Conservation (phyloP, 2,329 filamentous ascomycete species). For the Hypoxylon rubiginosum region DNA sequence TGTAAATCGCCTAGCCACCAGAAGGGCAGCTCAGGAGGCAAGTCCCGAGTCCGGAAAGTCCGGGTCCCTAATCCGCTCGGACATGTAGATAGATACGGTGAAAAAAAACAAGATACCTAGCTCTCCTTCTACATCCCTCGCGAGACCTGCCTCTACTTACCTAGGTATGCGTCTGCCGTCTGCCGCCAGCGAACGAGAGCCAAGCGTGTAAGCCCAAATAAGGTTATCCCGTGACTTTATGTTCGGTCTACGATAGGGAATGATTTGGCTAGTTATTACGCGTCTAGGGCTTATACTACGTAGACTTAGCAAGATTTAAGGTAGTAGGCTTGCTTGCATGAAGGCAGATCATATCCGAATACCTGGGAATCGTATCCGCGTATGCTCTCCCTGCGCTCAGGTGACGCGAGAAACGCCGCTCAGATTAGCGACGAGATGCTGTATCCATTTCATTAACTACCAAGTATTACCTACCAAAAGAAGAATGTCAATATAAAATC, state of each 20-base stretch:
- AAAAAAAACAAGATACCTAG: neutral
- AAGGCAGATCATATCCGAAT: conserved; percentile 2
- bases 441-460: neutral
- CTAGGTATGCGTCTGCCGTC: neutral
- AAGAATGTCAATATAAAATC: neutral
- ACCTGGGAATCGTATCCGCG: conserved; percentile 1
- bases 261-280: conserved; percentile 3
- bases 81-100: conserved; percentile 19
- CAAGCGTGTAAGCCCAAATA: conserved; percentile 17
- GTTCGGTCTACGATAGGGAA: conserved; percentile 6
- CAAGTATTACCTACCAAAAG: neutral
- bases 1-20: conserved; percentile 20
- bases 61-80: conserved; percentile 26
- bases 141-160: conserved; percentile 10
- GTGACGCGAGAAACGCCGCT: neutral
- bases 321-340: conserved; percentile 6
- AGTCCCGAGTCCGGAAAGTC: conserved; percentile 28
- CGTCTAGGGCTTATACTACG: neutral
- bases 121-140: conserved; percentile 7
- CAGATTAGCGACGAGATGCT: neutral
- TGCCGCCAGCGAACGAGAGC: conserved; percentile 19
- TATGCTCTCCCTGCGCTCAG: neutral
- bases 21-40: conserved; percentile 33
- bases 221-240: conserved; percentile 6
- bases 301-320: neutral